Percentiles rank a stretch among this genome's conserved stretches.
These are phyloP conservation scores for Trichoderma semiorbis DNA, from an alignment of 2,329 filamentous ascomycete genomes.

Conservation along the genomic window DNA sequence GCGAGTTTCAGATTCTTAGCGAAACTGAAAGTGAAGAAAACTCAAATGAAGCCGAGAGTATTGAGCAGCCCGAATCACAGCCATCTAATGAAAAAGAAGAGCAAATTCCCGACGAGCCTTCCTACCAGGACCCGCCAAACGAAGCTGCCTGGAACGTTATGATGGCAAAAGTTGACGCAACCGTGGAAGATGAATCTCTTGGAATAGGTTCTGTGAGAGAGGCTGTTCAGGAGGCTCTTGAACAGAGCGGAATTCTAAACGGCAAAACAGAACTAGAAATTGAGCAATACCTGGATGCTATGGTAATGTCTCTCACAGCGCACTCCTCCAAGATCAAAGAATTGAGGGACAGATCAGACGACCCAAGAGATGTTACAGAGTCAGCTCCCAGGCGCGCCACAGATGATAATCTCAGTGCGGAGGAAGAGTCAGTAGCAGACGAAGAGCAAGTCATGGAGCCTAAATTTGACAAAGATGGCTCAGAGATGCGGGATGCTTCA, in stretches of 20 bases:
- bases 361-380: slow-evolving; percentile 19
- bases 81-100: slow-evolving; percentile 27
- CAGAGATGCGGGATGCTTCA: slow-evolving; percentile 23
- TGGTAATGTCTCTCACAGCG: slow-evolving; percentile 47
- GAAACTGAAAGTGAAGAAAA: slow-evolving; percentile 31
- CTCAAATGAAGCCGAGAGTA: slow-evolving; percentile 19
- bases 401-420: background rate
- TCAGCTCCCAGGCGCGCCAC: background rate
- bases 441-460: background rate
- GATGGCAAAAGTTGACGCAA: slow-evolving; percentile 52
- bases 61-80: slow-evolving; percentile 22
- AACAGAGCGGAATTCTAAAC: slow-evolving; percentile 51
- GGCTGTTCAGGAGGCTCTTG: slow-evolving; percentile 52
- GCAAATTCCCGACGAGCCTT: slow-evolving; percentile 21
- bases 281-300: slow-evolving; percentile 46
- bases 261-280: slow-evolving; percentile 45
- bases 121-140: slow-evolving; percentile 26
- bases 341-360: slow-evolving; percentile 18
- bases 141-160: slow-evolving; percentile 52
- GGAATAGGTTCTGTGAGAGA: slow-evolving; percentile 51
- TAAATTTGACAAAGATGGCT: background rate
- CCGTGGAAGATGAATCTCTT: slow-evolving; percentile 55
- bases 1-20: slow-evolving; percentile 52
- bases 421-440: background rate
- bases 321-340: slow-evolving; percentile 29